Evolutionary conservation across 192 early-diverging fungal genomes (phyloP), one percentile per base, ranked within the genome.

Genomic region (Coemansia sp.): DNA sequence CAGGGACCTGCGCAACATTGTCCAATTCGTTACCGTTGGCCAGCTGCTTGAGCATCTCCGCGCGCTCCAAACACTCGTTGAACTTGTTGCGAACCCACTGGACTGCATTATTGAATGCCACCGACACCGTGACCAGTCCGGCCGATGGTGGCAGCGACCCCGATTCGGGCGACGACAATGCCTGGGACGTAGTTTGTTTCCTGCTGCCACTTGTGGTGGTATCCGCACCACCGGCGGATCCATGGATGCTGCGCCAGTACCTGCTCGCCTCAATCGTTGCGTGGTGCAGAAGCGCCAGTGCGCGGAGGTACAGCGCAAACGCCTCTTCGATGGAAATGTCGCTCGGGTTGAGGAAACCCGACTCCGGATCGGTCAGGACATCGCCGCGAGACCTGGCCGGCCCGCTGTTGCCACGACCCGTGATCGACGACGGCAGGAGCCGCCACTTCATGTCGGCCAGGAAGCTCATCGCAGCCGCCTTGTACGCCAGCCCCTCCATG

Each of bases 81-180:
- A 95, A 98, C 63, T 90, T 87, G 56, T 86, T 87, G 21, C 93
- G 89, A 61, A 97, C 91, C 93, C 94, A 98, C 68, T 95, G 92
- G 9, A 98, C 94, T 1, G 83, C 88, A 19, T 72, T 71, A 63
- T 89, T 92, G 52, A 76, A 75, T 18, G 81, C 75, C n/a, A 59
- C 67, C 7, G 84, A 77, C 56, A 71, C 72, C 4, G 72, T 78
- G 21, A 69, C 83, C 12, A 21, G 37, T 38, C 40, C 68, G 6
- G 58, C 9, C 41, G 59, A 58, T 16, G 49, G 2, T 19, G 32
- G 44, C 44, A 45, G 1, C 10, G 11, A 21, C 37, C 44, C 43
- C 2, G 56, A 10, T 15, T 21, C 52, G 5, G 37, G 23, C 9
- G 23, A 26, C 19, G 43, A 44, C 32, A 13, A 26, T 56, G 32